phyloP scores from a whole-genome alignment of 2,329 filamentous ascomycete species.

The Microdochium paspali region DNA sequence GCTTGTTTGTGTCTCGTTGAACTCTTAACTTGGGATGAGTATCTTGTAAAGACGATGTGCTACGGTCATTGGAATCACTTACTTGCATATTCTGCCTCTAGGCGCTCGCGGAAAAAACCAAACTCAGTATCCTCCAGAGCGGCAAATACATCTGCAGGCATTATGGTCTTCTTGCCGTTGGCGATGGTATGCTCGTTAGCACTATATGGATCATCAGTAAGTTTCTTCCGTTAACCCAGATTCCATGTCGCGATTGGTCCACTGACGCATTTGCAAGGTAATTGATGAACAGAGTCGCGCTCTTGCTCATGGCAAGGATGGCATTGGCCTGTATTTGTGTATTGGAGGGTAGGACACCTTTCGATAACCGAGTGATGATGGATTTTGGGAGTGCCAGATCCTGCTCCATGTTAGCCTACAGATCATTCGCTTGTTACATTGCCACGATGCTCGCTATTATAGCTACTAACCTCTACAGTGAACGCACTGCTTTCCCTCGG shows the following conservation, averaged over 20 bases:
- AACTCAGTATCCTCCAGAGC: conserved; percentile 73
- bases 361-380: conserved; percentile 70
- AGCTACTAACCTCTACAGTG: conserved; percentile 39
- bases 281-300: conserved; percentile 75
- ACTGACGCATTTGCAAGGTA: conserved; percentile 67
- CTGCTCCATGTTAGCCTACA: conserved; percentile 25
- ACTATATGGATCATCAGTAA: conserved; percentile 27
- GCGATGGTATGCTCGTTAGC: conserved; percentile 62
- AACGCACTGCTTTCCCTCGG: conserved; percentile 25
- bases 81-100: conserved; percentile 73
- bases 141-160: conserved; percentile 65
- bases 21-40: conserved; percentile 37
- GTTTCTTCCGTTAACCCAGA: background rate
- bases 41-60: conserved; percentile 1
- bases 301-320: conserved; percentile 69
- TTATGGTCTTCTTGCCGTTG: conserved; percentile 69
- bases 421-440: background rate
- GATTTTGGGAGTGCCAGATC: conserved; percentile 72
- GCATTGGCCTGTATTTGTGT: conserved; percentile 80
- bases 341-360: conserved; percentile 70
- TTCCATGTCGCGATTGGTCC: no score
- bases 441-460: no score
- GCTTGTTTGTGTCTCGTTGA: conserved; percentile 62
- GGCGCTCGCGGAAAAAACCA: conserved; percentile 54
- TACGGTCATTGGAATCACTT: conserved; percentile 14